Conservation (phyloP, 495 filamentous ascomycete genomes). For the Neurospora sp. region DNA sequence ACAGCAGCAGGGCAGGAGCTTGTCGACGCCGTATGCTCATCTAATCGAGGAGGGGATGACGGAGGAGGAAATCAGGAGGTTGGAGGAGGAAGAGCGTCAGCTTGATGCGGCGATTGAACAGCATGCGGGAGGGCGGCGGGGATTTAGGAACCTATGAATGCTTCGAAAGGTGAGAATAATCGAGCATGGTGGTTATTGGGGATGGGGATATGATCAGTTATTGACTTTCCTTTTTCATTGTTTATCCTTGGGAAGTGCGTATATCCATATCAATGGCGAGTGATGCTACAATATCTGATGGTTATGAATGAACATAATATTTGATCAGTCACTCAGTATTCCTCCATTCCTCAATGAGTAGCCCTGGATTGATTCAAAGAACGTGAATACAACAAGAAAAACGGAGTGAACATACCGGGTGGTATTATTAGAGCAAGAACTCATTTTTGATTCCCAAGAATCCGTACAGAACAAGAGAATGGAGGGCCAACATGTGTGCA, state of each 20-base stretch:
- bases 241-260: not conserved
- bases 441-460: not conserved
- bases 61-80: constrained; percentile 32
- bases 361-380: not conserved
- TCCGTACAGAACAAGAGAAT: not conserved
- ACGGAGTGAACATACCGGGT: not conserved
- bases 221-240: not conserved
- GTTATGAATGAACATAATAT: not conserved
- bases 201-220: not conserved
- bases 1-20: constrained; percentile 6
- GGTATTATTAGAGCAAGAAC: not conserved
- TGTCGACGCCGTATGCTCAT: constrained; percentile 29
- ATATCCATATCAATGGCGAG: not conserved
- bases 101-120: constrained; percentile 37
- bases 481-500: not conserved
- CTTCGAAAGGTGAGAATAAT: not conserved
- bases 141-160: not conserved
- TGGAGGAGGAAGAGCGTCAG: constrained; percentile 40
- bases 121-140: constrained; percentile 18
- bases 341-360: not conserved
- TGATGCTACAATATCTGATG: not conserved
- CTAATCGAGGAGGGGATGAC: constrained; percentile 44
- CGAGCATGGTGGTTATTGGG: not conserved
- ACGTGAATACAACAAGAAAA: not conserved
- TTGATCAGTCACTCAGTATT: not conserved